These are phyloP conservation scores for Alternaria sp. DNA, from an alignment of 2,329 filamentous ascomycete species.

Conservation along the genomic window DNA sequence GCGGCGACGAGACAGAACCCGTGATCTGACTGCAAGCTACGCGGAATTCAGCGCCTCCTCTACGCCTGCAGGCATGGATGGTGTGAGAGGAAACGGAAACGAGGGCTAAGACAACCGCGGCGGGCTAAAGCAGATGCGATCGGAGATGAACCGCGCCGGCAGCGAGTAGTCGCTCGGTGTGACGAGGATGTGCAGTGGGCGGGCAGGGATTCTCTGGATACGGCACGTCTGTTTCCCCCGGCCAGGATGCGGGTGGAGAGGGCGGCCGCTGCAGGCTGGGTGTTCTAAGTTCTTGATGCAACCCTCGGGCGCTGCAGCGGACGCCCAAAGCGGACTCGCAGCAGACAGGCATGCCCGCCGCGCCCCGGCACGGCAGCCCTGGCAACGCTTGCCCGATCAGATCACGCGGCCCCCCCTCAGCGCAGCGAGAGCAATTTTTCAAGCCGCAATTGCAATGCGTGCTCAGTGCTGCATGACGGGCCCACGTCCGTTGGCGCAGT, in stretches of 20 bases:
- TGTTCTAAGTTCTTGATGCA: slow-evolving; percentile 28
- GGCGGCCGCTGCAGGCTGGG: slow-evolving; percentile 16
- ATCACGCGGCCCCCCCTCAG: slow-evolving; percentile 24
- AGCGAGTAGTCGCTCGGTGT: slow-evolving; percentile 39
- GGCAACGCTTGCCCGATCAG: slow-evolving; percentile 34
- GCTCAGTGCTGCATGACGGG: slow-evolving; percentile 14
- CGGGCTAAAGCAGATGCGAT: slow-evolving; percentile 47
- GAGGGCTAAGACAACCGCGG: slow-evolving; percentile 28
- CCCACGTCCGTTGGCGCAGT: slow-evolving; percentile 20
- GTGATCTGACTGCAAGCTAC: slow-evolving; percentile 41
- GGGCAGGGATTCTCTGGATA: slow-evolving; percentile 25
- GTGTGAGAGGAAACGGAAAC: slow-evolving; percentile 39
- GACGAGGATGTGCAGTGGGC: slow-evolving; percentile 33
- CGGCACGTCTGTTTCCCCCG: slow-evolving; percentile 33
- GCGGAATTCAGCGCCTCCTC: slow-evolving; percentile 33
- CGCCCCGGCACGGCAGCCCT: slow-evolving; percentile 29
- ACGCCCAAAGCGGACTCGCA: slow-evolving; percentile 25
- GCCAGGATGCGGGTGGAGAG: slow-evolving; percentile 24
- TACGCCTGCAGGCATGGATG: slow-evolving; percentile 39
- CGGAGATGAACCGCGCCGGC: slow-evolving; percentile 50
- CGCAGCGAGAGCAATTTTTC: slow-evolving; percentile 6
- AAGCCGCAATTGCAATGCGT: slow-evolving; percentile 6
- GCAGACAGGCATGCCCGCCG: slow-evolving; percentile 34
- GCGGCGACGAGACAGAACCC: slow-evolving; percentile 35
- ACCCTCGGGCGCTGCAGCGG: slow-evolving; percentile 17